phyloP scores from a whole-genome alignment of 805 yeast genomes.

The Yarrowia deformans region DNA sequence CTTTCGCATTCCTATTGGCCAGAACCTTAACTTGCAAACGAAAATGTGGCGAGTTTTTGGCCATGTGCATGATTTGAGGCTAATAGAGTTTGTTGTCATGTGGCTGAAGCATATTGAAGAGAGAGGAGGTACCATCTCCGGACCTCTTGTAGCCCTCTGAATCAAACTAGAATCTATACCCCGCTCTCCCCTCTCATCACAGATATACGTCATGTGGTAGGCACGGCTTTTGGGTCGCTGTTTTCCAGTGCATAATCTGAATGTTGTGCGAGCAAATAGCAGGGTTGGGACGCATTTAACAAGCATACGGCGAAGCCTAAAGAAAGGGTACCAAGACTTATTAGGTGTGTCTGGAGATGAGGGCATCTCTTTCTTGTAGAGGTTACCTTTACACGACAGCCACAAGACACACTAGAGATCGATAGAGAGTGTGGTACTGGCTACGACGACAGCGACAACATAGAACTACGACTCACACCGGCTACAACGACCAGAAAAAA shows the following conservation, averaged over 20 bases:
- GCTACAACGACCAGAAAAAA: no score
- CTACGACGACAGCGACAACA: background rate
- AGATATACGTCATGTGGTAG: background rate
- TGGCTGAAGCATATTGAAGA: constrained; percentile 3
- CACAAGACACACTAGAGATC: background rate
- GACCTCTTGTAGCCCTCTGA: no score
- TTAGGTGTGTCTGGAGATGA: constrained; percentile 7
- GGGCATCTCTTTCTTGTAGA: constrained; percentile 3
- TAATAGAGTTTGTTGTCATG: constrained; percentile 15
- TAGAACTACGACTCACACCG: background rate
- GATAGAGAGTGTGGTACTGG: background rate
- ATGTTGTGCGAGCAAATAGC: constrained; percentile 35
- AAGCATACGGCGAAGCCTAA: background rate
- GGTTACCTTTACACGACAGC: background rate
- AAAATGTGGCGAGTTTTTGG: constrained; percentile 26
- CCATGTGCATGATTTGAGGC: constrained; percentile 30
- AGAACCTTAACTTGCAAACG: background rate
- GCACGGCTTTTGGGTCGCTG: background rate
- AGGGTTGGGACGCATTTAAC: constrained; percentile 19
- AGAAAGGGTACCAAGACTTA: background rate
- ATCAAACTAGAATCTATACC: no score
- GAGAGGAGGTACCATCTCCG: background rate
- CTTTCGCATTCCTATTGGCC: background rate
- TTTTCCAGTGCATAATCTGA: constrained; percentile 12
- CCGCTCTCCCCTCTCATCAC: background rate